Conservation (phyloP, 148 eudicot species). For the Camellia granthamiana region DNA sequence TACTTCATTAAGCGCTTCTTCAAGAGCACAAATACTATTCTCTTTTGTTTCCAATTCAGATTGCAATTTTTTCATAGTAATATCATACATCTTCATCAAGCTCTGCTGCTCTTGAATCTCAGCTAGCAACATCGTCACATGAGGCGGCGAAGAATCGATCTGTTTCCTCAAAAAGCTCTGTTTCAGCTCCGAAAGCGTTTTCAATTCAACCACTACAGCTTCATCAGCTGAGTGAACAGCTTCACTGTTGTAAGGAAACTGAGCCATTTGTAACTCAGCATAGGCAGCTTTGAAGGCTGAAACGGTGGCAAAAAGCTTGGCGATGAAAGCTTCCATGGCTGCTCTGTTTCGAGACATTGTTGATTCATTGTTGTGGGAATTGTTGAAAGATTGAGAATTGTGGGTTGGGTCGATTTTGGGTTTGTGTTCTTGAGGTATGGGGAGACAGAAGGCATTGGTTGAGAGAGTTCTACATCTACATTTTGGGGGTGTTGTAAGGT, state of each 20-base stretch:
- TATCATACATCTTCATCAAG: slow-evolving; percentile 72
- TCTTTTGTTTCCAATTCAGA: slow-evolving; percentile 43
- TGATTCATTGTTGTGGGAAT: slow-evolving; percentile 13
- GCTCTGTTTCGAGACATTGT: slow-evolving; percentile 29
- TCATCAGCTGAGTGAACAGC: slow-evolving; percentile 68
- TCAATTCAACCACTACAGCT: slow-evolving; percentile 56
- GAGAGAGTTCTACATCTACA: background rate
- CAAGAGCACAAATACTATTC: slow-evolving; percentile 21
- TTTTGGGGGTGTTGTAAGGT: slow-evolving; percentile 28
- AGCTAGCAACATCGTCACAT: slow-evolving; percentile 61
- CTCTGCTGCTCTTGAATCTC: slow-evolving; percentile 94
- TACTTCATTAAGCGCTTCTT: slow-evolving; percentile 25
- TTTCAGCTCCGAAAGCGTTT: slow-evolving; percentile 59
- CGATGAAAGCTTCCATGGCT: slow-evolving; percentile 59
- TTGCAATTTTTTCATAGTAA: slow-evolving; percentile 75
- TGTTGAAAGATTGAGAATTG: slow-evolving; percentile 4
- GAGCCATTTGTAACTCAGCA: slow-evolving; percentile 82
- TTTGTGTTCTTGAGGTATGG: slow-evolving; percentile 28
- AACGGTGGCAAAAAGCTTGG: slow-evolving; percentile 74
- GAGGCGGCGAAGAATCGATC: slow-evolving; percentile 70
- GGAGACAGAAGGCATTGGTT: slow-evolving; percentile 32
- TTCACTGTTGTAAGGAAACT: slow-evolving; percentile 59
- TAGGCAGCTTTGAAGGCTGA: slow-evolving; percentile 80
- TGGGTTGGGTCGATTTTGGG: slow-evolving; percentile 6
- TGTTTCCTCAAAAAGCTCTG: slow-evolving; percentile 42